Base-by-base conservation (phyloP, 1,284 basidiomycete genomes). In the Xerocomus alliaceus region DNA sequence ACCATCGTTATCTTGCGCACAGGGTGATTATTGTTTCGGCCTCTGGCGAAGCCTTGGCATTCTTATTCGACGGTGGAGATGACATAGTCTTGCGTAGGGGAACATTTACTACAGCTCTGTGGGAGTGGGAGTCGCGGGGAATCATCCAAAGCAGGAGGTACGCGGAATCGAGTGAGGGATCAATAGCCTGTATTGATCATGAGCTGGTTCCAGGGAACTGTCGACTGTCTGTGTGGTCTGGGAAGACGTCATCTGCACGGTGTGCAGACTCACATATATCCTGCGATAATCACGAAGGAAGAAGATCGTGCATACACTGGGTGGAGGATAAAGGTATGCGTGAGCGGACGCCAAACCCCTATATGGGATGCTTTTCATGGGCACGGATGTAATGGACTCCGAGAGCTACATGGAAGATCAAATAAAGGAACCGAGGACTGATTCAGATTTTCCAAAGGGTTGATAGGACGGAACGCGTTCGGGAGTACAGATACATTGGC, bases 201-300 rank as follows among this genome's bases (percentile, higher is more conserved):
- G 54, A 26, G 44, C 13, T 31, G 37, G 17, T 18, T 63, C 54
- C 47, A 44, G 24, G 49, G 54, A 56, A 54, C 29, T 41, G 44
- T 50, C 50, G n/a, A 29, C 42, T 66, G 58, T 41, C 28, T 58
- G 34, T 31, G 44, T 37, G 39, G 15, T 46, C 37, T 57, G 35
- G 18, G 45, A 53, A 42, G 45, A 46, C 17, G 28, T 46, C 53
- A 2, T 54, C 51, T 26, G 18, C 46, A 61, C 51, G 45, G 28
- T 47, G 35, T 42, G 26, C 41, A 51, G 44, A 52, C 32, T 55
- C 60, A 39, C 61, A 56, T 56, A 60, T 60, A 58, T 53, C 73
- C 39, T 68, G 65, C 22, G 80, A 78, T 41, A 80, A 78, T 58
- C 65, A 68, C 13, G 78, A 72, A 22, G 82, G 72, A 53, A 82